Conservation (phyloP, 2,329 filamentous ascomycete genomes). For the Lecanicillium sp. region DNA sequence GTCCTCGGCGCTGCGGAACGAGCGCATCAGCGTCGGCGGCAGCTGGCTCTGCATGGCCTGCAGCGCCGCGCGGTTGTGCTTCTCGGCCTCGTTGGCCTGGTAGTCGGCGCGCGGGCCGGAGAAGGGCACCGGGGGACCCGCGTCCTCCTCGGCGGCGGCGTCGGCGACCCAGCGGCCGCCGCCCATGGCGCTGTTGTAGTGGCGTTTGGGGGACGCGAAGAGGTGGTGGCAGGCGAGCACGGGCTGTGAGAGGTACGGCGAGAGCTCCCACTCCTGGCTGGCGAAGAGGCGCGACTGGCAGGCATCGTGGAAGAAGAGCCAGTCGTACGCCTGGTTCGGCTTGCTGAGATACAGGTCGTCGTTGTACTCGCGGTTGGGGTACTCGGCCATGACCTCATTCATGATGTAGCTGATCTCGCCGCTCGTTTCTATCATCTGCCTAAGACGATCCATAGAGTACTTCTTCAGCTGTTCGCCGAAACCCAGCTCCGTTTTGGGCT, state of each 20-base stretch:
- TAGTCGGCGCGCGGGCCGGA: slow-evolving; percentile 77
- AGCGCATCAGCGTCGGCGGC: slow-evolving; percentile 63
- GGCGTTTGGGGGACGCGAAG: slow-evolving; percentile 67
- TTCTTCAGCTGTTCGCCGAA: slow-evolving; percentile 70
- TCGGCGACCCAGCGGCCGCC: slow-evolving; percentile 40
- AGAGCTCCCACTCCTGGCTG: slow-evolving; percentile 90
- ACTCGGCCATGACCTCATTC: slow-evolving; percentile 78
- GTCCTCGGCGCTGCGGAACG: slow-evolving; percentile 73
- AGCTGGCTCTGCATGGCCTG: slow-evolving; percentile 67
- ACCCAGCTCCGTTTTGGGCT: slow-evolving; percentile 55
- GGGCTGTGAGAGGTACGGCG: slow-evolving; percentile 78
- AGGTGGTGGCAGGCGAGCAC: slow-evolving; percentile 86
- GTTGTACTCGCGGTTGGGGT: slow-evolving; percentile 82
- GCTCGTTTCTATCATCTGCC: slow-evolving; percentile 72
- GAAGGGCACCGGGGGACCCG: slow-evolving; percentile 61
- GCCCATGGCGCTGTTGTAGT: slow-evolving; percentile 33
- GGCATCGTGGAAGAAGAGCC: slow-evolving; percentile 87
- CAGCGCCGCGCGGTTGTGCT: slow-evolving; percentile 69
- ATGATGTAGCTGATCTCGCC: slow-evolving; percentile 75
- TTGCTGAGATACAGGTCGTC: slow-evolving; percentile 90
- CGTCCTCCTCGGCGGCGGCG: slow-evolving; percentile 38
- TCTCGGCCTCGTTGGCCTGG: slow-evolving; percentile 71
- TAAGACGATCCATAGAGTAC: slow-evolving; percentile 62
- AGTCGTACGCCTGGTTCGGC: slow-evolving; percentile 82
- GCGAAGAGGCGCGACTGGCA: slow-evolving; percentile 72